phyloP scores from a whole-genome alignment of 2,329 filamentous ascomycete genomes.

The Pestalotiopsis sp. region DNA sequence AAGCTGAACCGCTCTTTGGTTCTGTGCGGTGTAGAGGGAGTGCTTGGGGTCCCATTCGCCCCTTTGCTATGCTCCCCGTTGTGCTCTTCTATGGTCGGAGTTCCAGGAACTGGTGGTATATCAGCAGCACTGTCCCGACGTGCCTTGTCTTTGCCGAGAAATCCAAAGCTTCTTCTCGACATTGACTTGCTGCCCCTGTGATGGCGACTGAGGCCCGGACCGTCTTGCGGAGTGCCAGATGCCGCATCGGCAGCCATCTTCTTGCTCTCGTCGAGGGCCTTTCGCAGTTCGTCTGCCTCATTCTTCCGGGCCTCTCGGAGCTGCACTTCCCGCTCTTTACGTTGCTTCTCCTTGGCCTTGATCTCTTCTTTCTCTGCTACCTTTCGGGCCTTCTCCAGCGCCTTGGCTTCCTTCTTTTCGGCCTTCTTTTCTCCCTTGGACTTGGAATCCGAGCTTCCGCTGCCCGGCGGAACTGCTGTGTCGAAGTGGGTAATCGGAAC shows the following conservation, averaged over 20 bases:
- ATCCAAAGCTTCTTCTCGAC: constrained; percentile 72
- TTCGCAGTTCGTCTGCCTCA: constrained; percentile 57
- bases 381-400: constrained; percentile 49
- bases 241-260: constrained; percentile 52
- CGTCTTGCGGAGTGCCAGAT: constrained; percentile 20
- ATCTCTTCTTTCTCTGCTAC: constrained; percentile 45
- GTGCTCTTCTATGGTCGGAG: constrained; percentile 24
- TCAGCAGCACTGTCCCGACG: constrained; percentile 36
- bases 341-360: constrained; percentile 45
- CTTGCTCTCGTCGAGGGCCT: constrained; percentile 57
- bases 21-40: constrained; percentile 17
- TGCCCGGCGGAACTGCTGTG: constrained; percentile 17
- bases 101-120: constrained; percentile 6
- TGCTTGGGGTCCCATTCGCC: constrained; percentile 10
- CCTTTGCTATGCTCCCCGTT: constrained; percentile 25
- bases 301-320: constrained; percentile 39
- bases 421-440: constrained; percentile 63
- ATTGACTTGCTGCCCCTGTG: constrained; percentile 76
- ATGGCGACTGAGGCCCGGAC: constrained; percentile 62
- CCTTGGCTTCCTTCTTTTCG: constrained; percentile 68
- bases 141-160: constrained; percentile 56
- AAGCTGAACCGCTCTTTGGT: constrained; percentile 67
- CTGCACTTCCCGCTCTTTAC: constrained; percentile 35
- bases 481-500: constrained; percentile 30
- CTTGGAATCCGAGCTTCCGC: constrained; percentile 33